Evolutionary conservation across 805 yeast genomes (phyloP), one percentile per base, ranked within the genome.

Genomic region (Candida pini): DNA sequence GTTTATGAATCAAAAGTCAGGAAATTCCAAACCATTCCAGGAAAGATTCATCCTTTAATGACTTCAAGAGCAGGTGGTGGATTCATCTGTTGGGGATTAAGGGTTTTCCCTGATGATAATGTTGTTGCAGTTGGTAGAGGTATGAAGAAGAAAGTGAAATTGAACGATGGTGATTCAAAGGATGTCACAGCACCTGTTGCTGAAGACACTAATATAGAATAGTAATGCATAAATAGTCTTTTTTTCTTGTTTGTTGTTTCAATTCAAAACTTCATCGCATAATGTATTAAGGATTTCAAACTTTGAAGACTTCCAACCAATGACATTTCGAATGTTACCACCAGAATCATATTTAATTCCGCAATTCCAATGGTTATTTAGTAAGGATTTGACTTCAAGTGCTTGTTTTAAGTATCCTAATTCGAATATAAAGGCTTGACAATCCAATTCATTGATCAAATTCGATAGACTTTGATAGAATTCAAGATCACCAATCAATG

Each of bases 31-130:
- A 87, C 97, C 3, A 76, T 90, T 19, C 86, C 95, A 14, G 98
- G 97, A 6, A 78, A 94, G 54, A 66, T 90, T 51, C 99, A 92
- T 58, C 99, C 99, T 1, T 54, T 80, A 40, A 92, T 92, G 99
- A 85, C 97, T 0, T 78, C 81, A 70, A 72, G 86, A 49, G 88
- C 95, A 6, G 89, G 82, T 38, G 97, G 97, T 22, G 99, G 99
- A 0, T 90, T 77, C 56, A 56, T 92, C 3, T 63, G 88, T 45
- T 72, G 78, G 65, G 95, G 90, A 3, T 73, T 84, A 12, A 69
- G 84, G 31, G 97, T 92, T 0, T 63, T 77, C 34, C 96, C 96
- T 2, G 60, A 68, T 30, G 81, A 73, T 22, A 67, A 68, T 24
- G 75, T 76, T 29, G 75, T 73, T 13, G 83, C 85, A 9, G 81